Evolutionary conservation across 805 yeast genomes (phyloP).

Genomic region (Yamadazyma scolyti): DNA sequence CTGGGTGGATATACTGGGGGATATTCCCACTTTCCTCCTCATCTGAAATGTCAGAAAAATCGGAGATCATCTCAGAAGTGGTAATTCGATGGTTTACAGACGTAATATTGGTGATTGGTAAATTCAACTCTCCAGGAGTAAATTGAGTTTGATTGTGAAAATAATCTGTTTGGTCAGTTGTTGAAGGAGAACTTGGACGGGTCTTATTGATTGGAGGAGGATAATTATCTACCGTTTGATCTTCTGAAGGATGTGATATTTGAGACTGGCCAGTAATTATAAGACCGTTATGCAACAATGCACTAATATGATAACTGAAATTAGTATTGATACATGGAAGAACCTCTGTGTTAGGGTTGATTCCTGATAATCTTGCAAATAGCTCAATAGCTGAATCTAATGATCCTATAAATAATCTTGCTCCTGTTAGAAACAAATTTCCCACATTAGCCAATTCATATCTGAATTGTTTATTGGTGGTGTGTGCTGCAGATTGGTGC

Average conservation of each 20-base stretch:
- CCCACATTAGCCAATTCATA: slow-evolving; percentile 83
- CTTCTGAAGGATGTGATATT: slow-evolving; percentile 75
- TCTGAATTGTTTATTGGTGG: slow-evolving; percentile 54
- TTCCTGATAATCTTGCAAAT: slow-evolving; percentile 58
- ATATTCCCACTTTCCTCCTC: slow-evolving; percentile 56
- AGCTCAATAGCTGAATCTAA: slow-evolving; percentile 81
- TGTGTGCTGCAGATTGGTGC: slow-evolving; percentile 25
- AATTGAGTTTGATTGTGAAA: slow-evolving; percentile 1
- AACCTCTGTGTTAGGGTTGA: slow-evolving; percentile 52
- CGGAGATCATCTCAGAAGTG: slow-evolving; percentile 3
- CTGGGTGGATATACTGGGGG: slow-evolving; percentile 76
- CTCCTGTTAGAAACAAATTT: slow-evolving; percentile 77
- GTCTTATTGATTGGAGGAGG: slow-evolving; percentile 24
- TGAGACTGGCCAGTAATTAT: slow-evolving; percentile 88
- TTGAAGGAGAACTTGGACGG: slow-evolving; percentile 20
- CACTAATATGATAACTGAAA: slow-evolving; percentile 83
- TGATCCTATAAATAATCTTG: slow-evolving; percentile 77
- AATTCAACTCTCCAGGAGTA: not conserved
- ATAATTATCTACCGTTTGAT: slow-evolving; percentile 16
- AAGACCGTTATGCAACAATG: slow-evolving; percentile 62
- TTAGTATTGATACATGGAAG: slow-evolving; percentile 82
- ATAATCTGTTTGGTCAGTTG: slow-evolving; percentile 4
- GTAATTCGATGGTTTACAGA: slow-evolving; percentile 7
- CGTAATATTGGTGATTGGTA: slow-evolving; percentile 5
- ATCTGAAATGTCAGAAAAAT: slow-evolving; percentile 19